Conservation (phyloP, 1,139 yeast genomes). For the Sporopachydermia cereana region DNA sequence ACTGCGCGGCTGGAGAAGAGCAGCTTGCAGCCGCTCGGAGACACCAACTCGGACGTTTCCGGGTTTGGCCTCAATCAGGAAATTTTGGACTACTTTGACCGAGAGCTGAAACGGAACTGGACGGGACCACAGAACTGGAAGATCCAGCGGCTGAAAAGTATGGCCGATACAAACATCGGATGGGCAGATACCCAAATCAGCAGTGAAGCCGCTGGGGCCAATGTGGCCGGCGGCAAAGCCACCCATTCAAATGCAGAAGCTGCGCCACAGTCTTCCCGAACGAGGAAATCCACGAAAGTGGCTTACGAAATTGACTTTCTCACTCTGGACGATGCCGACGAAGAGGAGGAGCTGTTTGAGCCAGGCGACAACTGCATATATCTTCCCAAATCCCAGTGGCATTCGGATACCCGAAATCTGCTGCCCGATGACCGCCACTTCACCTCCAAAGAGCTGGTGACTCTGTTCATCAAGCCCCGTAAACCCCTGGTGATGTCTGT, state of each 20-base stretch:
- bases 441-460: conserved; percentile 55
- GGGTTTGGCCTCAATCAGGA: conserved; percentile 34
- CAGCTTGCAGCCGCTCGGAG: conserved; percentile 13
- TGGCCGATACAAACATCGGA: conserved; percentile 11
- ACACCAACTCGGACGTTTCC: neutral
- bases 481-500: conserved; percentile 12
- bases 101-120: conserved; percentile 60
- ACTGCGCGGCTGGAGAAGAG: conserved; percentile 7
- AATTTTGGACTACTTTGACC: conserved; percentile 72
- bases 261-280: too few species aligned
- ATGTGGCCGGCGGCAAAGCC: conserved; percentile 11
- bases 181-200: conserved; percentile 13
- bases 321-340: conserved; percentile 26
- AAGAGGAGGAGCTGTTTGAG: conserved; percentile 39
- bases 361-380: conserved; percentile 27
- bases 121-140: conserved; percentile 95
- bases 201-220: conserved; percentile 16
- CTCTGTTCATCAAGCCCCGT: conserved; percentile 58
- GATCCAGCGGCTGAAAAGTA: conserved; percentile 45
- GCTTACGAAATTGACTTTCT: conserved; percentile 40
- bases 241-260: conserved; percentile 14
- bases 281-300: conserved; percentile 27
- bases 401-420: conserved; percentile 31
- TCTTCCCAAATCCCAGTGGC: conserved; percentile 33
- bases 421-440: conserved; percentile 72